Conservation (phyloP, 2,329 filamentous ascomycete genomes). For the Ophiosphaerella herpotricha region DNA sequence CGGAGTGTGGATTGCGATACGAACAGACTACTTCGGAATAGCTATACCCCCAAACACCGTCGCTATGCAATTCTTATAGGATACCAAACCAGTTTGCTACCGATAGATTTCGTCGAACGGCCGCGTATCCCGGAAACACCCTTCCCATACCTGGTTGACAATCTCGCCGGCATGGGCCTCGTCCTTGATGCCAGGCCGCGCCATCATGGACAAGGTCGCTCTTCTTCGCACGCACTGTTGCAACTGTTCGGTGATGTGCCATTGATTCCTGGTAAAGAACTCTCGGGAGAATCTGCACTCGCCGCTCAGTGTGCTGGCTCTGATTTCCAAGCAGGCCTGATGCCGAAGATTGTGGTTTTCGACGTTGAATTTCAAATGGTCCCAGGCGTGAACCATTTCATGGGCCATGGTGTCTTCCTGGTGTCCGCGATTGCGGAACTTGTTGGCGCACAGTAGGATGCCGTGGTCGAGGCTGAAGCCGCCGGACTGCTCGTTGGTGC, state of each 20-base stretch:
- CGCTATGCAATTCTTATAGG: constrained; percentile 15
- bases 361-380: constrained; percentile 88
- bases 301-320: constrained; percentile 88
- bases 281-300: constrained; percentile 92
- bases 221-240: constrained; percentile 87
- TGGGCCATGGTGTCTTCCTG: constrained; percentile 93
- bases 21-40: no score
- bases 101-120: constrained; percentile 97
- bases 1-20: constrained; percentile 20
- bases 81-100: constrained; percentile 41
- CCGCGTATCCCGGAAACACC: constrained; percentile 89
- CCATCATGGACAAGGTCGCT: constrained; percentile 78
- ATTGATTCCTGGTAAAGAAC: constrained; percentile 82
- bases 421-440: constrained; percentile 77
- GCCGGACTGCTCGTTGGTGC: constrained; percentile 72
- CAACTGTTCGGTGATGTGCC: constrained; percentile 87
- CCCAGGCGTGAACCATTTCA: constrained; percentile 98
- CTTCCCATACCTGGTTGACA: constrained; percentile 98
- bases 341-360: constrained; percentile 83
- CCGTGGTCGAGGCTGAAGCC: constrained; percentile 87
- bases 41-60: constrained; percentile 12
- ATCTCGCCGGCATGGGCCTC: constrained; percentile 84
- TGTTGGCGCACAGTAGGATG: constrained; percentile 91
- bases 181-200: constrained; percentile 79
- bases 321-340: constrained; percentile 94